Conservation (phyloP, 2,329 filamentous ascomycete species). For the Colletotrichum gigasporum region DNA sequence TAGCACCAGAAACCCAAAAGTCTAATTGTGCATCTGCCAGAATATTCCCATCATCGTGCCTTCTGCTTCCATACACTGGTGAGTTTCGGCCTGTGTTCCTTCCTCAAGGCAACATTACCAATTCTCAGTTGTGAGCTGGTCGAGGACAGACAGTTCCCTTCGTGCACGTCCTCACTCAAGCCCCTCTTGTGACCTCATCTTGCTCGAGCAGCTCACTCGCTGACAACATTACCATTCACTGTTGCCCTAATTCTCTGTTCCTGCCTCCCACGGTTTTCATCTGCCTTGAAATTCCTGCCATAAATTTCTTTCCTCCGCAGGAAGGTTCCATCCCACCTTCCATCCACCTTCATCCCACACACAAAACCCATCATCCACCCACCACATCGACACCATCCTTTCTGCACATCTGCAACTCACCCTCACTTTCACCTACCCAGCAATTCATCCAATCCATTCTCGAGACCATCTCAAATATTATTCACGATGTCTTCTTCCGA, state of each 20-base stretch:
- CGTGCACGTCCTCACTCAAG: no score
- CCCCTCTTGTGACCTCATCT: no score
- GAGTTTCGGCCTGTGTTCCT: not conserved
- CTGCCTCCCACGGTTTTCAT: not conserved
- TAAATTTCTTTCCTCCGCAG: not conserved
- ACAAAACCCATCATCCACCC: not conserved
- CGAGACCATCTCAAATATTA: not conserved
- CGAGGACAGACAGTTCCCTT: no score
- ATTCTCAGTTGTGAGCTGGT: not conserved
- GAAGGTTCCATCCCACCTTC: not conserved
- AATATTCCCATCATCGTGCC: not conserved
- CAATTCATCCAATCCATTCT: not conserved
- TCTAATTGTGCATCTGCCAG: no score
- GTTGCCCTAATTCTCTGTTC: not conserved
- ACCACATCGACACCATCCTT: not conserved
- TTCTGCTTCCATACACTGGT: not conserved
- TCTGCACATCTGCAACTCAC: not conserved
- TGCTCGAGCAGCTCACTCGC: not conserved
- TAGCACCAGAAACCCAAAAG: no score
- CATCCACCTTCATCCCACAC: not conserved
- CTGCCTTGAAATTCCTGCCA: not conserved
- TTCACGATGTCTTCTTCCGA: conserved; percentile 10
- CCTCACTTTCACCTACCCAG: not conserved
- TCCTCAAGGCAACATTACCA: not conserved
- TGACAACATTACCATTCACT: not conserved